phyloP scores from a whole-genome alignment of 192 early-diverging fungal species.

The Thamnidium elegans region DNA sequence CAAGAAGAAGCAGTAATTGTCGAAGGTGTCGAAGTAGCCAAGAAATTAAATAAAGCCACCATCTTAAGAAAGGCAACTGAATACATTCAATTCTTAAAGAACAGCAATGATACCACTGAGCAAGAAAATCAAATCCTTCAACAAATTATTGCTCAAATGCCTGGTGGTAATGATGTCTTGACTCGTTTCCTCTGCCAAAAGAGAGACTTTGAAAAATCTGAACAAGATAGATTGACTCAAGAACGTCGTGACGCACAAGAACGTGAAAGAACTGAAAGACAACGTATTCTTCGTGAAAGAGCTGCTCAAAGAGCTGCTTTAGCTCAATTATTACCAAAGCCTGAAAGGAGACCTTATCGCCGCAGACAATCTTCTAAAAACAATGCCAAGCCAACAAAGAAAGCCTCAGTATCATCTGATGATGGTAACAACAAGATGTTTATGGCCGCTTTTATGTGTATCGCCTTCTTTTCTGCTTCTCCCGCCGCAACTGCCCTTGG shows the following conservation, averaged over 20 bases:
- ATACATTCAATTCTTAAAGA: constrained; percentile 71
- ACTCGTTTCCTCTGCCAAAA: constrained; percentile 18
- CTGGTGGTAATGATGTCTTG: constrained; percentile 45
- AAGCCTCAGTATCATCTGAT: not conserved
- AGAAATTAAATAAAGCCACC: constrained; percentile 92
- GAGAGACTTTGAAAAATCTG: constrained; percentile 11
- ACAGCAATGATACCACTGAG: constrained; percentile 35
- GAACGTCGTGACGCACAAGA: constrained; percentile 10
- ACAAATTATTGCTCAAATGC: constrained; percentile 45
- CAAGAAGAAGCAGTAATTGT: constrained; percentile 47
- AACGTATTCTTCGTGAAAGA: constrained; percentile 10
- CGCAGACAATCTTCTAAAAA: constrained; percentile 19
- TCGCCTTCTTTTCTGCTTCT: constrained; percentile 14
- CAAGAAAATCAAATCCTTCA: constrained; percentile 48
- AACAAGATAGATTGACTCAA: constrained; percentile 1
- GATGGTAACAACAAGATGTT: constrained; percentile 12
- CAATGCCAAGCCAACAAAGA: not conserved
- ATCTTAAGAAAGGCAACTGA: constrained; percentile 89
- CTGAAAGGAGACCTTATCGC: constrained; percentile 19
- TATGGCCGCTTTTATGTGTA: constrained; percentile 19
- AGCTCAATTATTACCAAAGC: constrained; percentile 14
- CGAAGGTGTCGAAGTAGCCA: constrained; percentile 85
- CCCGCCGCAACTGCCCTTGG: not conserved
- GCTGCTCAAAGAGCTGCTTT: constrained; percentile 21
- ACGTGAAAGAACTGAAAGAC: constrained; percentile 3